Evolutionary conservation across 2,329 filamentous ascomycete genomes (phyloP).

Genomic region (Fusarium domesticum): DNA sequence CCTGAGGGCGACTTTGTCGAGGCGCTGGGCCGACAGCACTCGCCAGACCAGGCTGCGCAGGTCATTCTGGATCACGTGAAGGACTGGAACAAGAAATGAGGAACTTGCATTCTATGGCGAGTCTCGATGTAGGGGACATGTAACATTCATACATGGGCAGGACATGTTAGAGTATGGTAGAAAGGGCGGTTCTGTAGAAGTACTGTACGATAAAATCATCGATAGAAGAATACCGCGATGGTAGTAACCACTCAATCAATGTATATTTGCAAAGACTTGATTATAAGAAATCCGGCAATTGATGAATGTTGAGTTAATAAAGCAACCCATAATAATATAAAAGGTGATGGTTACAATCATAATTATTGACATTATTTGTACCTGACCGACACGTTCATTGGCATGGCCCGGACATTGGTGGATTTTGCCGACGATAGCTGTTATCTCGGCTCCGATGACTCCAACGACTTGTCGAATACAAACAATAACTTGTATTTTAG

Average conservation of each 20-base stretch:
- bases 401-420: conserved; percentile 21
- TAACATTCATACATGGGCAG: conserved; percentile 1
- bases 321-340: too few species aligned
- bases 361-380: background rate
- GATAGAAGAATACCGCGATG: conserved; percentile 23
- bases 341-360: background rate
- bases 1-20: conserved; percentile 98
- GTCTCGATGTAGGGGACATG: conserved; percentile 8
- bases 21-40: conserved; percentile 91
- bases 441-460: conserved; percentile 21
- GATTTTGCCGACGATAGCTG: conserved; percentile 22
- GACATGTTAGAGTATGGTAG: conserved; percentile 19
- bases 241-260: conserved; percentile 31
- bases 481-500: background rate
- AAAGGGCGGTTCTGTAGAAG: conserved; percentile 24
- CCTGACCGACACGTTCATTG: conserved; percentile 14
- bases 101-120: background rate
- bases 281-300: too few species aligned
- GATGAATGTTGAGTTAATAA: background rate
- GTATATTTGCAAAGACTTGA: conserved; percentile 13
- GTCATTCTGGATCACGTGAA: conserved; percentile 84
- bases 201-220: conserved; percentile 27
- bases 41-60: conserved; percentile 77
- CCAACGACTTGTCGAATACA: conserved; percentile 1
- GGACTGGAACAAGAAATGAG: conserved; percentile 42